Conservation (phyloP, 2,329 filamentous ascomycete species). For the Colletotrichum lentis region DNA sequence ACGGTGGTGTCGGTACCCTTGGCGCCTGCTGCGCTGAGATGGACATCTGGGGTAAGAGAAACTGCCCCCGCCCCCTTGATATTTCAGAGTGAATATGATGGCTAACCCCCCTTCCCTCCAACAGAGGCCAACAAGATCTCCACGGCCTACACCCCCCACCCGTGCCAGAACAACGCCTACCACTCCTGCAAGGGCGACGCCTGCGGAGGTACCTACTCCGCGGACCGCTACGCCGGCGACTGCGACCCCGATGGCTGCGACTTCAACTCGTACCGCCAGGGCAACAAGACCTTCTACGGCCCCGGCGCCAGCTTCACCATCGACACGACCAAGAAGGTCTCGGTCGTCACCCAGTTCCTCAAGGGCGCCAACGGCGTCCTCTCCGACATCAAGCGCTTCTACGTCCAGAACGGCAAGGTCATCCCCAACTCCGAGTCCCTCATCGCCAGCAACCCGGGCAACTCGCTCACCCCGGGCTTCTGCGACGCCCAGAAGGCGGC, state of each 20-base stretch:
- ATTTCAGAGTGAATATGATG: constrained; percentile 7
- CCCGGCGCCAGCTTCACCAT: constrained; percentile 60
- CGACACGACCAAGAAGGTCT: constrained; percentile 67
- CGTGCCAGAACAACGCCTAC: constrained; percentile 62
- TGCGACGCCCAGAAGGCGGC: constrained; percentile 66
- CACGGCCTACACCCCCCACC: constrained; percentile 71
- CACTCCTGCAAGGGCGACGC: constrained; percentile 58
- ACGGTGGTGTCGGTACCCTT: constrained; percentile 60
- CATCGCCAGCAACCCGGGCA: constrained; percentile 52
- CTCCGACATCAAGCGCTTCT: constrained; percentile 69
- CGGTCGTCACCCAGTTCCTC: constrained; percentile 73
- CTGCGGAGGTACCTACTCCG: constrained; percentile 63
- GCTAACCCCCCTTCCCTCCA: constrained; percentile 13
- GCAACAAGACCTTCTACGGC: constrained; percentile 70
- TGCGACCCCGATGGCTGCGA: constrained; percentile 77
- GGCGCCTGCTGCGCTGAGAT: constrained; percentile 71
- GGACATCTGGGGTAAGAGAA: constrained; percentile 56
- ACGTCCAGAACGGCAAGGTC: constrained; percentile 68
- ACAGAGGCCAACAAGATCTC: constrained; percentile 73
- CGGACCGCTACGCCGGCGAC: constrained; percentile 65
- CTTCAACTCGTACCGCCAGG: constrained; percentile 74
- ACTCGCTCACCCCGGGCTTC: constrained; percentile 64
- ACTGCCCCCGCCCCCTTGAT: constrained; percentile 4
- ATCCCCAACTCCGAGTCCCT: constrained; percentile 61
- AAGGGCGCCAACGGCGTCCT: constrained; percentile 59